Conservation (phyloP, 106 monocot species). For the Xerophyta viscosa region DNA sequence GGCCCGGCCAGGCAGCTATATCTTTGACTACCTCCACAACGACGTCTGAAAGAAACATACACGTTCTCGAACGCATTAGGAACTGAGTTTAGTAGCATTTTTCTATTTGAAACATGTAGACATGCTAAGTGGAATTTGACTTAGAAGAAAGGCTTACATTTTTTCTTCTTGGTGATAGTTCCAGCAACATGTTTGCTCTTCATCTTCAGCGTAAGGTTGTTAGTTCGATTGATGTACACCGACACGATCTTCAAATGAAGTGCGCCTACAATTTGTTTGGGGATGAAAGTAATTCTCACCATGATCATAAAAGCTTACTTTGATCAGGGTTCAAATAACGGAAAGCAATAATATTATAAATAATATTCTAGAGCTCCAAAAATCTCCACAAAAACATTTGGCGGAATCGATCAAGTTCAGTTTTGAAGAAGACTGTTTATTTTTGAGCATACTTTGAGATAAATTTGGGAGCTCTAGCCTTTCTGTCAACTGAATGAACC, state of each 20-base stretch:
- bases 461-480: no score
- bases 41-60: slow-evolving; percentile 31
- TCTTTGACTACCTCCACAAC: slow-evolving; percentile 60
- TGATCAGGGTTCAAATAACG: neutral
- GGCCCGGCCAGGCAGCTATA: slow-evolving; percentile 70
- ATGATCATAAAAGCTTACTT: neutral
- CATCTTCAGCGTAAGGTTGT: slow-evolving; percentile 84
- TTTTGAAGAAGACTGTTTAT: no score
- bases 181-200: slow-evolving; percentile 91
- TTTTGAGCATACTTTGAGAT: no score
- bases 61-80: no score
- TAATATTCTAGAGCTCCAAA: no score
- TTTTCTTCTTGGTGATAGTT: slow-evolving; percentile 96
- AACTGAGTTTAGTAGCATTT: neutral
- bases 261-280: slow-evolving; percentile 45
- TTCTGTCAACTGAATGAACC: no score
- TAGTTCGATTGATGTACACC: slow-evolving; percentile 63
- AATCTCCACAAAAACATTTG: no score
- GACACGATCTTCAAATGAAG: slow-evolving; percentile 90
- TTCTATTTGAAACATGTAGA: neutral
- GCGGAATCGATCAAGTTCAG: no score
- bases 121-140: neutral
- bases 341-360: neutral
- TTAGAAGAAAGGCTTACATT: slow-evolving; percentile 30
- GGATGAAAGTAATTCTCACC: neutral